Percentiles rank a stretch among this genome's conserved stretches.
Evolutionary conservation across 495 filamentous ascomycete genomes (phyloP).

Genomic region (Talaromyces wortmannii): DNA sequence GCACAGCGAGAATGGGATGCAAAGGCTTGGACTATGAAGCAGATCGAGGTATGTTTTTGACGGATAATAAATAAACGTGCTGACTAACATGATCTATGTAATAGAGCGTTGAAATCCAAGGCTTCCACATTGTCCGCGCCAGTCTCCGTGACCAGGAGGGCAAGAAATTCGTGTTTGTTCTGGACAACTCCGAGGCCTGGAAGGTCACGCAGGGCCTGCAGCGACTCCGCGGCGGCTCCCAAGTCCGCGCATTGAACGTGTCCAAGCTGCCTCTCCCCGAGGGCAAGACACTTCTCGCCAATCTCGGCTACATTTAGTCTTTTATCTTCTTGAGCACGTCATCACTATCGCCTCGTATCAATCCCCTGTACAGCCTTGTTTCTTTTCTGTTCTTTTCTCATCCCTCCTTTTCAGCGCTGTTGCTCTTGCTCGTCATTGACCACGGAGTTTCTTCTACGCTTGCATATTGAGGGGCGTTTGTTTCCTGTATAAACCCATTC

Average conservation of each 20-base stretch:
- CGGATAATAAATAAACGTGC: no score
- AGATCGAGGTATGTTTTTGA: conserved; percentile 87
- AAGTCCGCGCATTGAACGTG: conserved; percentile 61
- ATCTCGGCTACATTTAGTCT: conserved; percentile 50
- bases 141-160: conserved; percentile 78
- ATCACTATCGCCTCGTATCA: neutral
- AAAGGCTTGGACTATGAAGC: conserved; percentile 93
- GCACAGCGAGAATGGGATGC: conserved; percentile 95
- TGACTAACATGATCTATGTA: conserved; percentile 18
- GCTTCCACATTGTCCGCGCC: conserved; percentile 75
- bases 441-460: neutral
- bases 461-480: neutral
- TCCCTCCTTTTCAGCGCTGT: neutral
- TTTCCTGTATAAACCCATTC: neutral
- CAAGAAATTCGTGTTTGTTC: conserved; percentile 74
- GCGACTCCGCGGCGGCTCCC: conserved; percentile 62
- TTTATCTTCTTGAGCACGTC: neutral
- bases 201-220: conserved; percentile 82
- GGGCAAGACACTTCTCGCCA: conserved; percentile 50
- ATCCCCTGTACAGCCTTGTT: neutral
- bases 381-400: neutral
- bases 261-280: conserved; percentile 53
- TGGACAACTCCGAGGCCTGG: conserved; percentile 82
- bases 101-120: conserved; percentile 50
- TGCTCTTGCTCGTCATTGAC: neutral